A percentile compares a stretch with the other conserved stretches of the same genome.
Evolutionary conservation across 768 basidiomycete genomes (phyloP).

Genomic region (Termitomyces sp.): DNA sequence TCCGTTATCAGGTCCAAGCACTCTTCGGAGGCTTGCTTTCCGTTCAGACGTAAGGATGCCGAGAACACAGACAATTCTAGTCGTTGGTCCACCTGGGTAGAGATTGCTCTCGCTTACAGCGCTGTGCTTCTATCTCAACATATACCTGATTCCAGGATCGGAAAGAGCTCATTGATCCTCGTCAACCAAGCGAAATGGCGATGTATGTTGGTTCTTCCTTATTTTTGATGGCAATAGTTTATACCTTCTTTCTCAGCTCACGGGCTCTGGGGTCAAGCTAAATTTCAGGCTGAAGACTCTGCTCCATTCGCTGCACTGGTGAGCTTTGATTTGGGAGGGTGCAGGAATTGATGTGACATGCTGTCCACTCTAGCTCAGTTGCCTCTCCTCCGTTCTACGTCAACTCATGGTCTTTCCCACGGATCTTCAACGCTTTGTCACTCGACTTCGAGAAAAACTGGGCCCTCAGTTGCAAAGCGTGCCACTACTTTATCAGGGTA

Average conservation of each 20-base stretch:
- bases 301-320: slow-evolving; percentile 65
- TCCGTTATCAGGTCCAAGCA: slow-evolving; percentile 33
- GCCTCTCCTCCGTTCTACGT: slow-evolving; percentile 66
- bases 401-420: slow-evolving; percentile 74
- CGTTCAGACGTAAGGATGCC: slow-evolving; percentile 38
- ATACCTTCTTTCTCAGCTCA: slow-evolving; percentile 37
- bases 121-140: slow-evolving; percentile 4
- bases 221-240: background rate
- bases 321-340: background rate
- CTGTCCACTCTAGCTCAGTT: slow-evolving; percentile 45
- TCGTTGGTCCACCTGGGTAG: slow-evolving; percentile 64
- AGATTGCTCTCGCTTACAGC: background rate
- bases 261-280: slow-evolving; percentile 76
- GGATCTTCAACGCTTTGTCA: slow-evolving; percentile 65
- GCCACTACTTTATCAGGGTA: slow-evolving; percentile 67
- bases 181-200: slow-evolving; percentile 73
- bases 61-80: slow-evolving; percentile 57
- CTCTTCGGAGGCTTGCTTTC: slow-evolving; percentile 43
- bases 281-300: slow-evolving; percentile 61
- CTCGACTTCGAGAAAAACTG: slow-evolving; percentile 51
- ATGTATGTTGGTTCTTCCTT: slow-evolving; percentile 31
- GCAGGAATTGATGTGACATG: background rate
- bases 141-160: slow-evolving; percentile 40
- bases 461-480: slow-evolving; percentile 71
- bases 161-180: slow-evolving; percentile 71